These are phyloP conservation scores for Elaeagnus macrophylla DNA, from an alignment of 306 rosid genomes.

Conservation along the genomic window DNA sequence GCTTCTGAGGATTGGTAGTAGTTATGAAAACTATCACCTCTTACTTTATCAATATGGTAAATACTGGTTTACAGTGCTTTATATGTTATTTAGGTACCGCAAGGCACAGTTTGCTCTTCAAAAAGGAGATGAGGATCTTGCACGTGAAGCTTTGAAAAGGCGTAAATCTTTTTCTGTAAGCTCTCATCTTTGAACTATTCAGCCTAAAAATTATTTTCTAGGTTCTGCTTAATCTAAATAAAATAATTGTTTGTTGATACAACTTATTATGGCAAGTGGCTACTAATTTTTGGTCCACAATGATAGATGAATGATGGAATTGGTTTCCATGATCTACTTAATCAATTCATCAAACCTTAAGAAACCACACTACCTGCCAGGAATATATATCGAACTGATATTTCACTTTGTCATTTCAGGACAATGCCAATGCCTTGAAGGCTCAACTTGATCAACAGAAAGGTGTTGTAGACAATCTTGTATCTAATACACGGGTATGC, in stretches of 20 bases:
- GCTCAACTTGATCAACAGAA: slow-evolving; percentile 94
- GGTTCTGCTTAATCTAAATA: background rate
- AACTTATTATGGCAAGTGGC: too few relatives aligned
- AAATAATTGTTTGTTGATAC: too few relatives aligned
- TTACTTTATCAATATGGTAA: background rate
- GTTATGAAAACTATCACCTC: too few relatives aligned
- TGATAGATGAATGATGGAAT: too few relatives aligned
- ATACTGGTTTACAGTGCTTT: background rate
- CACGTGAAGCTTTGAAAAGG: too few relatives aligned
- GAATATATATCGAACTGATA: background rate
- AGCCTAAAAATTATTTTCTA: background rate
- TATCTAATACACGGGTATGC: slow-evolving; percentile 71
- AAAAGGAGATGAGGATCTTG: slow-evolving; percentile 6
- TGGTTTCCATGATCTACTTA: too few relatives aligned
- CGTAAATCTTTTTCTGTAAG: background rate
- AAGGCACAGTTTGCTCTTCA: slow-evolving; percentile 88
- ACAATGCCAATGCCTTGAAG: slow-evolving; percentile 75
- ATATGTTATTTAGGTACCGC: slow-evolving; percentile 43
- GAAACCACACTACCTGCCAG: too few relatives aligned
- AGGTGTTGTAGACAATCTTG: slow-evolving; percentile 82
- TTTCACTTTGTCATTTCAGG: slow-evolving; percentile 39
- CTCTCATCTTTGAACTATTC: background rate
- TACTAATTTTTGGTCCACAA: too few relatives aligned
- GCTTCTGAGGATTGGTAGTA: slow-evolving; percentile 91
- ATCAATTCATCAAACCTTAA: too few relatives aligned